phyloP scores from a whole-genome alignment of 2,329 filamentous ascomycete genomes.

The Sarocladium oryzae region DNA sequence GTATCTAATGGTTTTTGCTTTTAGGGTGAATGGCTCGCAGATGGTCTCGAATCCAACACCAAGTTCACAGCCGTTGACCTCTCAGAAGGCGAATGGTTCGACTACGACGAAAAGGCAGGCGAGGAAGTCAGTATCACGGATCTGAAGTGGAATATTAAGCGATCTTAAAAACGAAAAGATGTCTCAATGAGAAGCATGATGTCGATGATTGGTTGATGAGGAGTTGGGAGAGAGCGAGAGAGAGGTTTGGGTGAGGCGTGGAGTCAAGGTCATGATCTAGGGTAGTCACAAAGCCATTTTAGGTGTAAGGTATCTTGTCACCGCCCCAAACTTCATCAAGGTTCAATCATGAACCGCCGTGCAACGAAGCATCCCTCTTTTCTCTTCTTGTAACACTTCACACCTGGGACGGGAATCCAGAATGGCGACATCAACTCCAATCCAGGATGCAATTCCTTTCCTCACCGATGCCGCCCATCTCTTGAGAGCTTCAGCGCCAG shows the following conservation, averaged over 20 bases:
- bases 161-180: background rate
- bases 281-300: background rate
- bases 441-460: slow-evolving; percentile 15
- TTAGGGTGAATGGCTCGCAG: slow-evolving; percentile 79
- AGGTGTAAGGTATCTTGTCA: background rate
- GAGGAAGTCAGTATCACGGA: slow-evolving; percentile 93
- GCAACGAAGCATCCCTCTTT: background rate
- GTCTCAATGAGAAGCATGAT: background rate
- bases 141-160: slow-evolving; percentile 70
- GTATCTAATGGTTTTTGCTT: background rate
- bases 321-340: background rate
- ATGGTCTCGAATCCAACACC: slow-evolving; percentile 71
- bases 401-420: too few relatives aligned
- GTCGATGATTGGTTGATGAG: too few relatives aligned
- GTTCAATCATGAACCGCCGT: background rate
- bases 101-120: slow-evolving; percentile 90
- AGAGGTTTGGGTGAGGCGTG: background rate
- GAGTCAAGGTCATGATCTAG: background rate
- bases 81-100: slow-evolving; percentile 90
- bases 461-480: slow-evolving; percentile 56
- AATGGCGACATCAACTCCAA: background rate
- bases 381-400: too few relatives aligned
- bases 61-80: slow-evolving; percentile 80
- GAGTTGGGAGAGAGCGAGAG: background rate
- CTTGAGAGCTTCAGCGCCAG: slow-evolving; percentile 43